These are phyloP conservation scores for Diutina mesorugosa DNA, from an alignment of 1,139 yeast species.

Conservation along the genomic window DNA sequence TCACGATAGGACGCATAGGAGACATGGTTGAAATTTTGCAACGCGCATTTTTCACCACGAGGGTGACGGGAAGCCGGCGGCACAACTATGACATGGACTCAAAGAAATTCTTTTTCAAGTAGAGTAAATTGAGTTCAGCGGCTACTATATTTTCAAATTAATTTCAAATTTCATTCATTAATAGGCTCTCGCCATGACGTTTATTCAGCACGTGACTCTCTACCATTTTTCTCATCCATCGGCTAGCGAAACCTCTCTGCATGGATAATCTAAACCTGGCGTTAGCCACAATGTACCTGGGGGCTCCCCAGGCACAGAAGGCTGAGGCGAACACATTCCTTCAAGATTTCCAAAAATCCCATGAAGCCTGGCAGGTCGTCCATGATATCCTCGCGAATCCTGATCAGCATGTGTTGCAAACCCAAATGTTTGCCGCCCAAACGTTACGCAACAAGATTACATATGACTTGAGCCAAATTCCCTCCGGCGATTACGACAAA, in stretches of 20 bases:
- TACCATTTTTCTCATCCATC: not conserved
- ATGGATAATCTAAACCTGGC: conserved; percentile 28
- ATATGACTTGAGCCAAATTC: conserved; percentile 73
- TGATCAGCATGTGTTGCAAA: conserved; percentile 7
- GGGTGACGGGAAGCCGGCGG: not conserved
- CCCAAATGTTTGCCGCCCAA: conserved; percentile 76
- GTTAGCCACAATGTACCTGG: conserved; percentile 48
- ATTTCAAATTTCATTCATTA: too few relatives aligned
- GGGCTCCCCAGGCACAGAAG: conserved; percentile 38
- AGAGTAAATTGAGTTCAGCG: too few relatives aligned
- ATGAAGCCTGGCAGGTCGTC: conserved; percentile 51
- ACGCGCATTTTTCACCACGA: not conserved
- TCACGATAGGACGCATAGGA: conserved; percentile 32
- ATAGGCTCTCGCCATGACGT: not conserved
- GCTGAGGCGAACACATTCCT: conserved; percentile 52
- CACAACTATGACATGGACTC: not conserved
- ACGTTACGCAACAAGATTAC: conserved; percentile 76
- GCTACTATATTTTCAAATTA: too few relatives aligned
- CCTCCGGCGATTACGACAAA: conserved; percentile 28
- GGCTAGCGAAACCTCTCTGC: not conserved
- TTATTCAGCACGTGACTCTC: not conserved
- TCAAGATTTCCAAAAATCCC: conserved; percentile 73
- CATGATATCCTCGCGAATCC: conserved; percentile 19
- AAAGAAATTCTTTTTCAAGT: too few relatives aligned
- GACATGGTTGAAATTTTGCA: not conserved